phyloP scores from a whole-genome alignment of 495 filamentous ascomycete genomes.

The Penicillium subrubescens region DNA sequence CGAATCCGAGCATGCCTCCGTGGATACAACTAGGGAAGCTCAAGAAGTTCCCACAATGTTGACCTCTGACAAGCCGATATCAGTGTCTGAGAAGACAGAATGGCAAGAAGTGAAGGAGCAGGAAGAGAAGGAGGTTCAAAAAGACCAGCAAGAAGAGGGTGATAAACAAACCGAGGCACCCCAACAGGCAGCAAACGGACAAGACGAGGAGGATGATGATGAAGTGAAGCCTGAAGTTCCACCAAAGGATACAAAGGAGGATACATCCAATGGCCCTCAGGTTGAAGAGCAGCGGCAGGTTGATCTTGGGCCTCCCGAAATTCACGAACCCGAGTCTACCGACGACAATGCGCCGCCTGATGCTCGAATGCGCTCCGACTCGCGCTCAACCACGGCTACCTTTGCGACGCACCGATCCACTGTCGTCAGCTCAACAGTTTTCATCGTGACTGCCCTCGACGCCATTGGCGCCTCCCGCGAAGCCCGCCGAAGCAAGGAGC shows the following conservation, averaged over 20 bases:
- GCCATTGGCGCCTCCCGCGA: conserved; percentile 87
- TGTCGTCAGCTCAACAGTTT: conserved; percentile 88
- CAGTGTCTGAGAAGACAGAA: conserved; percentile 33
- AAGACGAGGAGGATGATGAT: conserved; percentile 13
- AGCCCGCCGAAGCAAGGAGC: conserved; percentile 74
- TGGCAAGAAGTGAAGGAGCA: conserved; percentile 35
- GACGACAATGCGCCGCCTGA: conserved; percentile 35
- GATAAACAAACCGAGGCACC: conserved; percentile 17
- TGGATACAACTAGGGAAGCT: conserved; percentile 27
- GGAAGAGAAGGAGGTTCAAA: conserved; percentile 12
- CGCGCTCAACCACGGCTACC: conserved; percentile 58
- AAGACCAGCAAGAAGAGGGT: conserved; percentile 20
- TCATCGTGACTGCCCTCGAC: conserved; percentile 90
- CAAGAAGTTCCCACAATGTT: conserved; percentile 31
- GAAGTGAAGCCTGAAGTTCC: conserved; percentile 27
- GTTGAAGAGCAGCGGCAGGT: conserved; percentile 9
- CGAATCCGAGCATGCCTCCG: conserved; percentile 36
- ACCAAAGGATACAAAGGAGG: conserved; percentile 22
- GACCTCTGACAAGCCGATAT: conserved; percentile 35
- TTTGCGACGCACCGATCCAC: conserved; percentile 54
- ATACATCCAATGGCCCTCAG: conserved; percentile 5
- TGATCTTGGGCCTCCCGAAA: conserved; percentile 23
- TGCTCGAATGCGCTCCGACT: conserved; percentile 55
- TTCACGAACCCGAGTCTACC: conserved; percentile 29
- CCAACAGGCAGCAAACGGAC: conserved; percentile 5